Evolutionary conservation across 1,284 basidiomycete species (phyloP).

Genomic region (Rhizopogon parksii): DNA sequence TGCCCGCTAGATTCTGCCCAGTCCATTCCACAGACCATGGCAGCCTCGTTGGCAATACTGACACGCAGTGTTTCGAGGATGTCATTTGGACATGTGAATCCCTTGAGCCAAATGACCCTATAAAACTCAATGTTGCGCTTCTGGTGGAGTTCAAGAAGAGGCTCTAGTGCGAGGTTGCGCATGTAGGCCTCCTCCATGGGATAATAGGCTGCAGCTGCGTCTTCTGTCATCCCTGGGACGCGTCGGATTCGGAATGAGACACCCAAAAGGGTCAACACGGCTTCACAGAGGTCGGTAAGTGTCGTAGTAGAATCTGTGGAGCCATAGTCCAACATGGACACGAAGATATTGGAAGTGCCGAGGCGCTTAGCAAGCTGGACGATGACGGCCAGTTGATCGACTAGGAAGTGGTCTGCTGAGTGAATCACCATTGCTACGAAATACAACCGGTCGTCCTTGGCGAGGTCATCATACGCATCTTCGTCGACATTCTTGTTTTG

Average conservation of each 20-base stretch:
- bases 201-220: constrained; percentile 84
- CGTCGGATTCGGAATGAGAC: constrained; percentile 86
- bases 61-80: constrained; percentile 91
- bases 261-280: constrained; percentile 83
- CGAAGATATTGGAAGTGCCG: constrained; percentile 83
- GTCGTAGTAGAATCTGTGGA: constrained; percentile 91
- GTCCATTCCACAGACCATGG: constrained; percentile 97
- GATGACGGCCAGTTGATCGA: constrained; percentile 93
- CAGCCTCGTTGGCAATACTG: constrained; percentile 81
- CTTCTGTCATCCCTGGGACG: constrained; percentile 82
- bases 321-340: constrained; percentile 93
- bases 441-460: constrained; percentile 77
- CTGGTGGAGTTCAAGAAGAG: constrained; percentile 74
- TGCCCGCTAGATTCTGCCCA: constrained; percentile 96
- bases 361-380: constrained; percentile 87
- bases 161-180: constrained; percentile 86
- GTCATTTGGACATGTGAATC: constrained; percentile 95
- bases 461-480: constrained; percentile 82
- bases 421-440: constrained; percentile 91
- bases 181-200: constrained; percentile 90
- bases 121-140: constrained; percentile 77
- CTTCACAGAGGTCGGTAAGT: constrained; percentile 86
- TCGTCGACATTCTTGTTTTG: constrained; percentile 79
- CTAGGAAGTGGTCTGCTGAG: constrained; percentile 94
- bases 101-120: constrained; percentile 92